phyloP scores from a whole-genome alignment of 1,284 basidiomycete genomes.

The Papiliotrema fonsecae region DNA sequence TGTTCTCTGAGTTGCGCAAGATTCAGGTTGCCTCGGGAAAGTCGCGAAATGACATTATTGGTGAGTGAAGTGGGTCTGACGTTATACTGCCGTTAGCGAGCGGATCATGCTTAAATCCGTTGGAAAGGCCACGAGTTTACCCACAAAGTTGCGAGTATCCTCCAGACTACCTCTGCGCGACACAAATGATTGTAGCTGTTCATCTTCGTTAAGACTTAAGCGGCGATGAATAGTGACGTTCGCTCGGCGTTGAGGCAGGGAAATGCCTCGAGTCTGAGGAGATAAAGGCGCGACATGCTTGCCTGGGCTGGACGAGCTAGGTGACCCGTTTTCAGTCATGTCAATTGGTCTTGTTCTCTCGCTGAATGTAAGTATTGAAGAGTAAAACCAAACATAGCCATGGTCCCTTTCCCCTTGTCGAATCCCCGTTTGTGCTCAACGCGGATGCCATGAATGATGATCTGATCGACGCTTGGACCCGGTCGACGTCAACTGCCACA shows the following conservation, averaged over 20 bases:
- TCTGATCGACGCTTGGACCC: not conserved
- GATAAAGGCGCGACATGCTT: not conserved
- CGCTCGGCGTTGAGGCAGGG: not conserved
- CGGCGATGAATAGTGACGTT: constrained; percentile 3
- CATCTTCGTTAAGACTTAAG: constrained; percentile 3
- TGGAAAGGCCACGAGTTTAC: not conserved
- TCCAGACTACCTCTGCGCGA: constrained; percentile 22
- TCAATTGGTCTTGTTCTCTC: no score
- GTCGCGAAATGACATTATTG: no score
- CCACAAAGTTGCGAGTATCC: constrained; percentile 23
- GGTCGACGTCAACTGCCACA: constrained; percentile 1
- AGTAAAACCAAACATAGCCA: no score
- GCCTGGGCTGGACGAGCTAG: no score
- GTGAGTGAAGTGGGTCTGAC: constrained; percentile 7
- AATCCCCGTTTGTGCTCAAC: no score
- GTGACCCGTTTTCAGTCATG: no score
- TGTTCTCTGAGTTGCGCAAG: no score
- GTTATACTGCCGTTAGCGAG: constrained; percentile 12
- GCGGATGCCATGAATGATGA: no score
- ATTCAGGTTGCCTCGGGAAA: no score
- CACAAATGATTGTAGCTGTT: not conserved
- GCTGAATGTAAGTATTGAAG: no score
- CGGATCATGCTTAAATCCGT: not conserved
- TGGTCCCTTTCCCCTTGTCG: no score
- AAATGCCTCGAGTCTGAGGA: not conserved